Evolutionary conservation across 73 alveolate species (phyloP), one percentile per base, ranked within the genome.

Genomic region (Stentor coeruleus): DNA sequence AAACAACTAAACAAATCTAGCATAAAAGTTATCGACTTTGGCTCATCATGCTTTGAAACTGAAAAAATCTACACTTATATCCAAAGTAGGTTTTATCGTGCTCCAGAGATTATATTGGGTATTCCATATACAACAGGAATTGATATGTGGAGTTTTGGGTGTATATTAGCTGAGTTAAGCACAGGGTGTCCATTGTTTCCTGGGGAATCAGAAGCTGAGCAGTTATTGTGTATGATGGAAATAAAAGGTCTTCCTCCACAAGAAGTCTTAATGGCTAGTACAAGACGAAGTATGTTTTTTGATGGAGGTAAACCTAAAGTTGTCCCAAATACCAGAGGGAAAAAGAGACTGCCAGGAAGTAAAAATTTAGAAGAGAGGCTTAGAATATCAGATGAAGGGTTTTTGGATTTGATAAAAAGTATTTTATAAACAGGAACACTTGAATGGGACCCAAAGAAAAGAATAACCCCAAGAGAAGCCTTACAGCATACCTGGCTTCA

Each of bases 101-200:
- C 99, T 6, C 99, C 99, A 31, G 99, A 96, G 85, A 95, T 96
- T 11, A 95, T 96, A 75, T 92, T 96, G 39, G 99, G 99, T 6
- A 88, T 93, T 77, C 90, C 93, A 36, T 96, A 96, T 84, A 95
- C 98, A 39, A 90, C 93, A 35, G 94, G 94, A 20, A 96, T 95
- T 38, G 99, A 96, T 92, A 96, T 96, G 96, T 96, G 99, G 98
- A 89, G 97, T 60, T 92, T 96, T 76, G 99, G 96, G 31, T 96
- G 99, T 88, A 88, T 96, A 2, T 89, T 96, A 3, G 91, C 92
- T 77, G 99, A 96, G 84, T 84, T 96, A 59, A 76, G 82, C 38
- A 79, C 91, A 2, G 99, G 99, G 59, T 81, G 77, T 42, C 98
- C 98, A 20, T 35, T 94, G 4, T 94, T 94, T 82, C 98, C 98